These are phyloP conservation scores for Schizophyllum amplum DNA, from an alignment of 1,284 basidiomycete genomes.

Conservation along the genomic window DNA sequence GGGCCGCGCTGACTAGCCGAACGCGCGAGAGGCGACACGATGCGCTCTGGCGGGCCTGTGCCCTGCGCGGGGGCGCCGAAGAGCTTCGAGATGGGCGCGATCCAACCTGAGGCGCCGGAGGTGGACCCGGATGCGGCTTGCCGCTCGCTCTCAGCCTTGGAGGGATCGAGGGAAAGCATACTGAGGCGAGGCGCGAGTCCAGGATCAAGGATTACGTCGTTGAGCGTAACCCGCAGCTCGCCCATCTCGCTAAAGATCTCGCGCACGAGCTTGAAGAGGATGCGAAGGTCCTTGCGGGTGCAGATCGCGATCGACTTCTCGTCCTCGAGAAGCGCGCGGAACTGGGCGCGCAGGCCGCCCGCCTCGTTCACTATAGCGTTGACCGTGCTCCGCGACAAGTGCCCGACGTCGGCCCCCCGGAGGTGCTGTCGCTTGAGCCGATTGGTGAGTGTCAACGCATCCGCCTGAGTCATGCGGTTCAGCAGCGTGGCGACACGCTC, in stretches of 20 bases:
- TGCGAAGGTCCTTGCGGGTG: slow-evolving; percentile 76
- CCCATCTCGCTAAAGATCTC: slow-evolving; percentile 84
- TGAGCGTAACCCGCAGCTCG: slow-evolving; percentile 75
- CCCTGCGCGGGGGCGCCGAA: slow-evolving; percentile 33
- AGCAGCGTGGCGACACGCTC: slow-evolving; percentile 67
- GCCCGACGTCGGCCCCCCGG: slow-evolving; percentile 77
- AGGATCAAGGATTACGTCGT: slow-evolving; percentile 89
- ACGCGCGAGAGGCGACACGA: slow-evolving; percentile 11
- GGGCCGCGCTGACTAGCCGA: slow-evolving; percentile 21
- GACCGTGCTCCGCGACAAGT: slow-evolving; percentile 82
- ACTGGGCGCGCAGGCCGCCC: slow-evolving; percentile 63
- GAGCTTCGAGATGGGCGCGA: slow-evolving; percentile 74
- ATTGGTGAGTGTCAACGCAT: slow-evolving; percentile 82
- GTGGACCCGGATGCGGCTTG: slow-evolving; percentile 19
- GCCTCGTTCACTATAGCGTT: slow-evolving; percentile 71
- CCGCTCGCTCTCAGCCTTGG: slow-evolving; percentile 36
- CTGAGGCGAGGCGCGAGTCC: slow-evolving; percentile 64
- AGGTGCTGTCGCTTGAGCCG: slow-evolving; percentile 90
- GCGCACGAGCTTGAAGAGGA: slow-evolving; percentile 78
- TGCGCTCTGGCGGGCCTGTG: slow-evolving; percentile 11
- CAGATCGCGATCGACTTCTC: slow-evolving; percentile 58
- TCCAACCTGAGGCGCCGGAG: slow-evolving; percentile 50
- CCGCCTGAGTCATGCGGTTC: slow-evolving; percentile 69
- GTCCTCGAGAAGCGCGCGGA: slow-evolving; percentile 67
- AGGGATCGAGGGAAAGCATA: slow-evolving; percentile 61